phyloP scores from a whole-genome alignment of 202 grass and related monocot species.

The Saccharum hybrid region DNA sequence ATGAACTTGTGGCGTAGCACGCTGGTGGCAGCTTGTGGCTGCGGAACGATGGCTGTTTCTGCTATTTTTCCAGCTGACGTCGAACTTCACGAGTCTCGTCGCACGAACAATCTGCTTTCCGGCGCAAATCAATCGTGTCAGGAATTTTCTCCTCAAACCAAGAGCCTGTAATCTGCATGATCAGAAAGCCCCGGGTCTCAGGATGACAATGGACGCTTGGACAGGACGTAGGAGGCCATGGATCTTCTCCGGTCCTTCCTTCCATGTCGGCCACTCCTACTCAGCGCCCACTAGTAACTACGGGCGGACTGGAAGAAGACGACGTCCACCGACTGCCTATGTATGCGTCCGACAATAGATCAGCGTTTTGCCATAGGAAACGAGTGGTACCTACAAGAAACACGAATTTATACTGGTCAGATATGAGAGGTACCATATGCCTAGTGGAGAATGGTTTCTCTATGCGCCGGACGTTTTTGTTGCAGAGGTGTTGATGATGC shows the following conservation, averaged over 20 bases:
- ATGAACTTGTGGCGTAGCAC: neutral
- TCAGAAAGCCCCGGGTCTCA: neutral
- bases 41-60: neutral
- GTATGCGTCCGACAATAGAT: too few relatives aligned
- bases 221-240: neutral
- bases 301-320: neutral
- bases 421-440: too few relatives aligned
- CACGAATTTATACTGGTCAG: too few relatives aligned
- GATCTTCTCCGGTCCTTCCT: neutral
- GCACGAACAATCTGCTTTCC: neutral
- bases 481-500: too few relatives aligned
- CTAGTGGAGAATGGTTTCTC: too few relatives aligned
- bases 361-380: too few relatives aligned
- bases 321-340: neutral
- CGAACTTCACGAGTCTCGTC: neutral
- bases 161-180: neutral
- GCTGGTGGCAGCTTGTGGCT: constrained; percentile 3
- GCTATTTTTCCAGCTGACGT: neutral
- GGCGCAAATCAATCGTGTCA: neutral
- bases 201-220: neutral
- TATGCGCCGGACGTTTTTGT: too few relatives aligned
- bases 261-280: neutral
- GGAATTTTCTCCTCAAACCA: constrained; percentile 6
- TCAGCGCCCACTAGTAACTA: neutral
- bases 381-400: too few relatives aligned